Evolutionary conservation across 208 protist genomes (phyloP), one percentile per base, ranked within the genome.

Genomic region (Acanthamoeba triangularis): DNA sequence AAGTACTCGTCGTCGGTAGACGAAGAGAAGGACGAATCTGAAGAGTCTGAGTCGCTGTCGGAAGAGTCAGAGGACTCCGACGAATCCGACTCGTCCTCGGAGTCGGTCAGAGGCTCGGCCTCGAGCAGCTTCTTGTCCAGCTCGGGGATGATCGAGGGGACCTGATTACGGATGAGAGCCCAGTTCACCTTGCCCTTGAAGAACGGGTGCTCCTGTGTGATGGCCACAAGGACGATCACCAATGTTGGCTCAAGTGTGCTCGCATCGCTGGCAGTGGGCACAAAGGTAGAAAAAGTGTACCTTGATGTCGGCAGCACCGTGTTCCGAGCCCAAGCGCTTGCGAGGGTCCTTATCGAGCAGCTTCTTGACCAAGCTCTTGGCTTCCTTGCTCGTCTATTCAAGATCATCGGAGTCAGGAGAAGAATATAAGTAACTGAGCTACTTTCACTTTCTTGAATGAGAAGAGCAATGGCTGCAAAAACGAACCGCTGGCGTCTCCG

Each of bases 261-360:
- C 41, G 41, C 41, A 47, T 25, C 18, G 52, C 72, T 37, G 72
- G 23, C 33, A 37, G 41, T 18, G 76, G 30, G 25, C 28, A 44
- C 25, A 84, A 25, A 14, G 16, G 1, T 13, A 2, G 54, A 59
- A 59, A 3, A 25, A 14, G 20, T 16, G 49, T 59, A 65, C 59
- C 59, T 97, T 97, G 87, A 97, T 95, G 33, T 97, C 96, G 18
- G 92, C 47, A 14, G 96, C 96, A n/a, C 96, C 96, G 37, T 84
- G 44, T 20, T 94, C 80, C 6, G 82, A 95, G 35, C 96, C 96
- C 63, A 97, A 28, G 23, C 96, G 87, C 93, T 96, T 97, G 18
- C 56, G 41, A n/a, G 95, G 95, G 44, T 97, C 95, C 44, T 96
- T 95, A 14, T 88, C 35, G 16, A 97, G 95, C 59, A 96, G 93